These are phyloP conservation scores for Lanzia echinophila DNA, from an alignment of 2,329 filamentous ascomycete genomes.

Conservation along the genomic window DNA sequence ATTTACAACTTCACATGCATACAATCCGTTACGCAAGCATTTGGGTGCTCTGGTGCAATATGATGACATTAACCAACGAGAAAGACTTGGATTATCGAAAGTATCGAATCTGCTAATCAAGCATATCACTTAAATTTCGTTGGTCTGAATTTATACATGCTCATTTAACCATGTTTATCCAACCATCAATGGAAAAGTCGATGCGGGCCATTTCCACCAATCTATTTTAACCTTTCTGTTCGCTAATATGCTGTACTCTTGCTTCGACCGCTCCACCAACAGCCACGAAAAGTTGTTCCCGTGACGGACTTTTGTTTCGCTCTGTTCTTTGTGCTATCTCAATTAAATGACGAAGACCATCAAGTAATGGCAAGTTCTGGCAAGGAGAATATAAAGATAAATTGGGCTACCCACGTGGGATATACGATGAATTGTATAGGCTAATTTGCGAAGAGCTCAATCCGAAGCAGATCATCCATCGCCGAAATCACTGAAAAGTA, in stretches of 20 bases:
- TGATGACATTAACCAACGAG: too few relatives aligned
- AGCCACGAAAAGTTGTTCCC: background rate
- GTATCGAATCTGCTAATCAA: too few relatives aligned
- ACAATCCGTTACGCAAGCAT: too few relatives aligned
- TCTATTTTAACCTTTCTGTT: background rate
- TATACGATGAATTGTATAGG: background rate
- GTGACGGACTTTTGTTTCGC: background rate
- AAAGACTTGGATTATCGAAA: too few relatives aligned
- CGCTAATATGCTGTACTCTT: background rate
- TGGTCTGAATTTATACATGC: too few relatives aligned
- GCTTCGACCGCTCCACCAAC: background rate
- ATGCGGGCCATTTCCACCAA: background rate
- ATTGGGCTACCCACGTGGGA: background rate
- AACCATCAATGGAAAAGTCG: too few relatives aligned
- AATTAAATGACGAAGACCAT: background rate
- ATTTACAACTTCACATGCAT: too few relatives aligned
- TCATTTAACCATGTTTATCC: too few relatives aligned
- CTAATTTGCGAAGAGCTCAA: background rate
- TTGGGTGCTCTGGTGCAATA: too few relatives aligned
- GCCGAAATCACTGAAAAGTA: background rate
- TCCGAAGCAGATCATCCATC: background rate
- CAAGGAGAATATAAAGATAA: background rate
- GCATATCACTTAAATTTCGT: too few relatives aligned
- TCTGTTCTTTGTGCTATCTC: background rate
- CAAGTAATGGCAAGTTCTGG: background rate